phyloP scores from a whole-genome alignment of 805 yeast genomes.

The Pichia phayaonensis region DNA sequence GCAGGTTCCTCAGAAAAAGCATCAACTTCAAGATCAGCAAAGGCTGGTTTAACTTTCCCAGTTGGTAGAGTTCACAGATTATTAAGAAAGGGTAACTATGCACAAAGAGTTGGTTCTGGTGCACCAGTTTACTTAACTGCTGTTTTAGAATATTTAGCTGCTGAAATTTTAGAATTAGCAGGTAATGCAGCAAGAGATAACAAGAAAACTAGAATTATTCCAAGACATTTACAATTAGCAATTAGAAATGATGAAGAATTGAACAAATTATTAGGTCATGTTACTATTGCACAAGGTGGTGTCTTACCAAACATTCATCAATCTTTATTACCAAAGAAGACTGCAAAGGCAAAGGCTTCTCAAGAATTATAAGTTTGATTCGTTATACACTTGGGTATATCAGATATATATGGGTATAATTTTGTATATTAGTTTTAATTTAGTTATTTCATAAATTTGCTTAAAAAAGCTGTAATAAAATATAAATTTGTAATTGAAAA shows the following conservation, averaged over 20 bases:
- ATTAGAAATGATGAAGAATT: slow-evolving; percentile 98
- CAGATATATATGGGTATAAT: slow-evolving; percentile 6
- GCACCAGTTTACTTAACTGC: slow-evolving; percentile 98
- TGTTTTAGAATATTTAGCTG: slow-evolving; percentile 93
- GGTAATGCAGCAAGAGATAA: slow-evolving; percentile 98
- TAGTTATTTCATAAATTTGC: neutral
- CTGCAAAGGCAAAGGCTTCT: slow-evolving; percentile 48
- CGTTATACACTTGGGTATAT: slow-evolving; percentile 3
- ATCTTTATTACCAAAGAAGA: slow-evolving; percentile 67
- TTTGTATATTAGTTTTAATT: slow-evolving; percentile 9
- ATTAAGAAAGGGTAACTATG: slow-evolving; percentile 94
- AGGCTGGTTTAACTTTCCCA: slow-evolving; percentile 99
- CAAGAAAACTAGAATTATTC: slow-evolving; percentile 98
- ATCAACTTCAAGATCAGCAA: slow-evolving; percentile 95
- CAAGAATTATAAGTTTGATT: slow-evolving; percentile 42
- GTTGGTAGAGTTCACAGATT: slow-evolving; percentile 98
- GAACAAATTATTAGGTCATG: slow-evolving; percentile 87
- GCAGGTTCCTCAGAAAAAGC: slow-evolving; percentile 94
- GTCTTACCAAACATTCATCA: slow-evolving; percentile 96
- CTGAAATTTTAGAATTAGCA: slow-evolving; percentile 96
- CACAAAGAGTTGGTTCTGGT: slow-evolving; percentile 98
- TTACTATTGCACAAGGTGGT: slow-evolving; percentile 98
- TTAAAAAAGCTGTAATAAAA: neutral
- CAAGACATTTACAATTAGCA: slow-evolving; percentile 97
- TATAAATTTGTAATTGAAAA: neutral